Base-by-base conservation (phyloP, 2,329 filamentous ascomycete species). In the Pseudogymnoascus sp. region DNA sequence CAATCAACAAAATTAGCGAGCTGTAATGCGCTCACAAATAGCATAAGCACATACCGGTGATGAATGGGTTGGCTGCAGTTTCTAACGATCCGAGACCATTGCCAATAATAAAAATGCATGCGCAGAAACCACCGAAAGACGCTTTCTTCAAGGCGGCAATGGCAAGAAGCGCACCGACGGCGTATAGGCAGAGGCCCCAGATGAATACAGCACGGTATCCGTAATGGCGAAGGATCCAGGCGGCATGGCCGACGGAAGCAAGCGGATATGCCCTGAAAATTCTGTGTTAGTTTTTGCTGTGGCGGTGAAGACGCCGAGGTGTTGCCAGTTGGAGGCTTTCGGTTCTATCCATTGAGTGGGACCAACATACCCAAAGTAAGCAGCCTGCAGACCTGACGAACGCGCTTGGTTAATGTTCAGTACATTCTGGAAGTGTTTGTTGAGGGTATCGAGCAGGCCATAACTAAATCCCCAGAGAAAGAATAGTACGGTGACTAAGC, bases 51-150 rank as follows among this genome's bases (percentile, higher is more conserved):
- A n/a, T 19, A 57, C 82, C 78, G 75, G 64, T 59, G 60, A 65
- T 64, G 62, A 69, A 63, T 10, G 88, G 87, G 73, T 92, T 90
- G 8, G 89, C 89, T 0, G 87, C 87, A 0, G 88, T 90, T 76
- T 92, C 89, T 19, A 92, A 83, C 0, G 88, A 88, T 1, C 85
- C 86, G 0, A 91, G 79, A 3, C 88, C 88, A 64, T 85, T 87
- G 31, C 88, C 89, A 65, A 91, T 87, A 66, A 91, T 83, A 74
- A 91, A 90, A 61, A 71, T 67, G 57, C 66, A 68, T 6, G 66
- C 68, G 44, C 69, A 71, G 66, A 72, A 72, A 9, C 70, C 70
- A 31, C 63, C 65, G 60, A 72, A 70, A 11, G 84, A 88, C 62
- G 81, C 75, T 68, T 83, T 77, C 21, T 83, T 73, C 31, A 77